These are phyloP conservation scores for Sarcodon aspratus DNA, from an alignment of 768 basidiomycete genomes.

Conservation along the genomic window DNA sequence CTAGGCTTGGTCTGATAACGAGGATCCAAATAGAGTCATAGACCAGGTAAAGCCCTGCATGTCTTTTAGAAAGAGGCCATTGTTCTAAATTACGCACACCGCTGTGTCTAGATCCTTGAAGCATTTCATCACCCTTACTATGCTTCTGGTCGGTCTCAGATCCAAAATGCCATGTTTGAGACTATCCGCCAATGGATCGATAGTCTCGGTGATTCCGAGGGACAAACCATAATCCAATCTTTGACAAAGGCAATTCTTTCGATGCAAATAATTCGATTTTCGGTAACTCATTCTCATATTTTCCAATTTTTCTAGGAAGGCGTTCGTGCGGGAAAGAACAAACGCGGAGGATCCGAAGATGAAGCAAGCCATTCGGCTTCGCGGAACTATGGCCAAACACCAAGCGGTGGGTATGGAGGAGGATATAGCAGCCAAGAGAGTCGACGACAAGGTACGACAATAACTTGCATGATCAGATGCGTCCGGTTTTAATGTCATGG, in stretches of 20 bases:
- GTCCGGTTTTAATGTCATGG: slow-evolving; percentile 1
- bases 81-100: background rate
- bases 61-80: background rate
- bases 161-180: slow-evolving; percentile 53
- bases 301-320: slow-evolving; percentile 27
- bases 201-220: slow-evolving; percentile 31
- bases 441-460: background rate
- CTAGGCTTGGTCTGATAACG: slow-evolving; percentile 39
- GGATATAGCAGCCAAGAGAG: slow-evolving; percentile 1
- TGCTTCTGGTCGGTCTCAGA: slow-evolving; percentile 35
- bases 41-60: slow-evolving; percentile 22
- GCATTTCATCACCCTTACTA: slow-evolving; percentile 68
- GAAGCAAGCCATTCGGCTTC: slow-evolving; percentile 8
- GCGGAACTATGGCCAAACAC: slow-evolving; percentile 3
- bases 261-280: background rate
- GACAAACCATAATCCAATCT: slow-evolving; percentile 30
- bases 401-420: slow-evolving; percentile 1
- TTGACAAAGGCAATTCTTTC: slow-evolving; percentile 36
- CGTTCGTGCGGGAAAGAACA: slow-evolving; percentile 44
- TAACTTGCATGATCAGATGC: background rate
- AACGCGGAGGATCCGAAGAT: slow-evolving; percentile 38
- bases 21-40: slow-evolving; percentile 32
- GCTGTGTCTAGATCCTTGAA: slow-evolving; percentile 34
- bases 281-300: background rate
- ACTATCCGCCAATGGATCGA: slow-evolving; percentile 43